A percentile compares a stretch with the other conserved stretches of the same genome.
Conservation (phyloP, 2,329 filamentous ascomycete species). For the Calycina herbarum region DNA sequence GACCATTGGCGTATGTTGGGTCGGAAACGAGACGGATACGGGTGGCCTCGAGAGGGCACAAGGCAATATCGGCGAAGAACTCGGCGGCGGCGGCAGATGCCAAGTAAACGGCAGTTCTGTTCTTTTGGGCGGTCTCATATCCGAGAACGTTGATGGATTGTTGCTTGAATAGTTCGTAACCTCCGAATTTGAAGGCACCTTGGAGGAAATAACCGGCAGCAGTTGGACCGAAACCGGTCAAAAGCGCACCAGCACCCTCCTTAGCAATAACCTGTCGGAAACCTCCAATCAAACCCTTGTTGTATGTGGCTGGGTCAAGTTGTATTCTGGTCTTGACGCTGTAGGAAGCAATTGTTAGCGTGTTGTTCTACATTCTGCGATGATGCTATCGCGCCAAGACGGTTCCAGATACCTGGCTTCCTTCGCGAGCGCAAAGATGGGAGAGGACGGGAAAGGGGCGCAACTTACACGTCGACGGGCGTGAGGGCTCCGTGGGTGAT, state of each 20-base stretch:
- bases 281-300: constrained; percentile 81
- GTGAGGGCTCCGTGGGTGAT: constrained; percentile 96
- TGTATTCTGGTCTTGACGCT: constrained; percentile 97
- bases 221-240: constrained; percentile 84
- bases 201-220: constrained; percentile 92
- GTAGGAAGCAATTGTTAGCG: constrained; percentile 33
- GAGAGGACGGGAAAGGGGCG: background rate
- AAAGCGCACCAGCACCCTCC: constrained; percentile 82
- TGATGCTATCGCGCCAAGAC: constrained; percentile 20
- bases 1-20: constrained; percentile 79
- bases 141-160: constrained; percentile 80
- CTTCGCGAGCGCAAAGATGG: constrained; percentile 6
- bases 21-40: constrained; percentile 91
- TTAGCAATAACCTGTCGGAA: constrained; percentile 82
- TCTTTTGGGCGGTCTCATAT: constrained; percentile 73
- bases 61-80: constrained; percentile 75
- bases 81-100: constrained; percentile 65
- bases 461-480: constrained; percentile 97
- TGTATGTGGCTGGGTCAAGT: constrained; percentile 87
- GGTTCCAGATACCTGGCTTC: background rate
- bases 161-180: constrained; percentile 96
- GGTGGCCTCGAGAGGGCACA: constrained; percentile 90
- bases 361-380: background rate
- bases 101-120: constrained; percentile 80
- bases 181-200: constrained; percentile 90